A percentile compares a stretch with the other conserved stretches of the same genome.
Evolutionary conservation across 2,329 filamentous ascomycete species (phyloP).

Genomic region (Botrytis porri): DNA sequence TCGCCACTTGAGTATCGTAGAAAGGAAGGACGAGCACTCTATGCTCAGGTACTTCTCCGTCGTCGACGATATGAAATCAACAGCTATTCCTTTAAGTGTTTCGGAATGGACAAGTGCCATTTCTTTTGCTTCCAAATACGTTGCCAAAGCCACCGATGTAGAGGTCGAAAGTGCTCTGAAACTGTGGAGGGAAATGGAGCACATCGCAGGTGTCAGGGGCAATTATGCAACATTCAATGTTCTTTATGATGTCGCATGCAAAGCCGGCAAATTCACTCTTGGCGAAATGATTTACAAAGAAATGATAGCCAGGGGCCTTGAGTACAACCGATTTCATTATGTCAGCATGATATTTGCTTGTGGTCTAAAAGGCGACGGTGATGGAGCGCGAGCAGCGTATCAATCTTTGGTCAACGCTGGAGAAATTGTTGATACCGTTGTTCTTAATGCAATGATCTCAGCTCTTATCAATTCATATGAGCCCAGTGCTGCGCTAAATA

Average conservation of each 20-base stretch:
- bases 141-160: slow-evolving; percentile 53
- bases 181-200: slow-evolving; percentile 90
- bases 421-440: slow-evolving; percentile 82
- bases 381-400: slow-evolving; percentile 74
- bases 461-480: slow-evolving; percentile 77
- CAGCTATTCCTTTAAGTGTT: slow-evolving; percentile 64
- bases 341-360: slow-evolving; percentile 81
- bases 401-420: slow-evolving; percentile 77
- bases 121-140: slow-evolving; percentile 72
- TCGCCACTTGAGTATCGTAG: slow-evolving; percentile 34
- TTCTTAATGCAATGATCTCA: slow-evolving; percentile 82
- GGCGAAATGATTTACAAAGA: slow-evolving; percentile 83
- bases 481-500: slow-evolving; percentile 68
- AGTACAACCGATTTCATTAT: slow-evolving; percentile 75
- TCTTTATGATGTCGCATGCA: slow-evolving; percentile 83
- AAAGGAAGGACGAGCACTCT: slow-evolving; percentile 43
- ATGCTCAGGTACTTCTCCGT: slow-evolving; percentile 83
- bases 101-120: slow-evolving; percentile 84
- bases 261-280: slow-evolving; percentile 77
- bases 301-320: slow-evolving; percentile 67
- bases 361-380: slow-evolving; percentile 70
- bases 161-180: slow-evolving; percentile 68
- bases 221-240: slow-evolving; percentile 89
- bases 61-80: slow-evolving; percentile 75
- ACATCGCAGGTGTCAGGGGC: slow-evolving; percentile 58